These are phyloP conservation scores for Lotmaria passim DNA, from an alignment of 208 protist species.

Conservation along the genomic window DNA sequence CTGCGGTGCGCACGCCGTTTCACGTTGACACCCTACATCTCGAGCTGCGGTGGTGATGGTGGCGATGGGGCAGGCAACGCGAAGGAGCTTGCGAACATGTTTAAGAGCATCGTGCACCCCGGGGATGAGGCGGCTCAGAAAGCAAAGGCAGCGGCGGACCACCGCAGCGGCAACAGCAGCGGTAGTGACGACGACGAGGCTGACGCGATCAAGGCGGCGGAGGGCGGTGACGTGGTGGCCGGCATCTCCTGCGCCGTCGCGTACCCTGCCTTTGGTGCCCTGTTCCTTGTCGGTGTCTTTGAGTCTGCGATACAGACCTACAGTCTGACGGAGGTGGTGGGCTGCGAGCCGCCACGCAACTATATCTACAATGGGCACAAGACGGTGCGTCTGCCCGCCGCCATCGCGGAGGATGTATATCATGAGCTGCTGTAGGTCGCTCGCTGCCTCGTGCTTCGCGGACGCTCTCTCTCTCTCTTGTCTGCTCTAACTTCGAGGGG, in stretches of 20 bases:
- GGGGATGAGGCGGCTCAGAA: neutral
- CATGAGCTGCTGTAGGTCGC: constrained; percentile 13
- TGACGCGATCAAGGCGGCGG: neutral
- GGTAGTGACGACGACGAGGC: constrained; percentile 10
- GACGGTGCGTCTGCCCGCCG: constrained; percentile 57
- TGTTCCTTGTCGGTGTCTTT: constrained; percentile 80
- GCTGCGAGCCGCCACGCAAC: constrained; percentile 66
- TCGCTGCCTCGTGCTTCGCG: too few relatives aligned
- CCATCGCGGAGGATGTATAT: constrained; percentile 43
- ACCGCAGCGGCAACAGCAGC: neutral
- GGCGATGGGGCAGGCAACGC: neutral
- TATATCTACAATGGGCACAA: constrained; percentile 84
- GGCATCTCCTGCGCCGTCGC: constrained; percentile 65
- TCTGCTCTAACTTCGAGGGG: neutral
- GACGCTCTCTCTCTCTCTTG: too few relatives aligned
- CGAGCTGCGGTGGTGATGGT: neutral
- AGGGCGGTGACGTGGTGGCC: constrained; percentile 31
- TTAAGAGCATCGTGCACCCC: constrained; percentile 22
- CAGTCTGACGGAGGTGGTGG: constrained; percentile 65
- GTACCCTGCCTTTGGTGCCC: constrained; percentile 61
- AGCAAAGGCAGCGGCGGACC: neutral
- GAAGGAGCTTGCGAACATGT: constrained; percentile 30
- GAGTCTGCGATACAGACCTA: constrained; percentile 72
- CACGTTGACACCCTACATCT: constrained; percentile 32
- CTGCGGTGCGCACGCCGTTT: constrained; percentile 73